Base-by-base conservation (phyloP, 768 basidiomycete species). In the Suillus weaverae region DNA sequence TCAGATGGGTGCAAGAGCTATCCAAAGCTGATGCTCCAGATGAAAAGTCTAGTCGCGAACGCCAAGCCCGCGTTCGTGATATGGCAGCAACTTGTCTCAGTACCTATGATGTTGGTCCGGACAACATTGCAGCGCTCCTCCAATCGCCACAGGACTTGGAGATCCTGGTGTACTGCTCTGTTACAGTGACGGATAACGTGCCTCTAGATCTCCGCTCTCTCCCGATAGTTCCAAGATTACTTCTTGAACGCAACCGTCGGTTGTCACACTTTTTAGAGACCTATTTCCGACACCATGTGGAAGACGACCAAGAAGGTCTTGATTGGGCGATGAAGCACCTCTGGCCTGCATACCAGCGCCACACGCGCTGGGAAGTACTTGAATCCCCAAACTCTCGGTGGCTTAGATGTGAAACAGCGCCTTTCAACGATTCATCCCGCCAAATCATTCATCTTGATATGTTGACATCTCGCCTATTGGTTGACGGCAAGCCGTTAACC, bases 401-500 rank as follows among this genome's bases (percentile, higher is more conserved):
- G 78, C 9, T 79, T 14, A 62, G 50, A 9, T 73, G 70, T 20
- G 54, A 30, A 20, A 76, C 81, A 0, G 53, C 62, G 7, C 10
- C 62, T 1, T 55, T 59, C 5, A 20, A 39, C 2, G 64, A 48
- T 16, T 63, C 69, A 36, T 61, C 44, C 39, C 64, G 69, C 22
- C 78, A 78, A 54, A 55, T n/a, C 22, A 72, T 84, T 7, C 74
- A 78, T 56, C 70, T 81, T 22, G 78, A 86, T 62, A 39, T 85
- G 1, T 65, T 84, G 3, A 68, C 74, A 20, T 83, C 83, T 14
- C 57, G 68, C 30, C 70, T 85, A 1, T 72, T 84, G 20, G 73
- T 85, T 11, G 70, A 80, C 13, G 83, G 83, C 8, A 76, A 76
- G 63, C 74, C 78, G 1, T 62, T 81, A 10, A 78, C 80, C 20